Evolutionary conservation across 2,329 filamentous ascomycete genomes (phyloP), one percentile per base, ranked within the genome.

Genomic region (Fusarium armeniacum): DNA sequence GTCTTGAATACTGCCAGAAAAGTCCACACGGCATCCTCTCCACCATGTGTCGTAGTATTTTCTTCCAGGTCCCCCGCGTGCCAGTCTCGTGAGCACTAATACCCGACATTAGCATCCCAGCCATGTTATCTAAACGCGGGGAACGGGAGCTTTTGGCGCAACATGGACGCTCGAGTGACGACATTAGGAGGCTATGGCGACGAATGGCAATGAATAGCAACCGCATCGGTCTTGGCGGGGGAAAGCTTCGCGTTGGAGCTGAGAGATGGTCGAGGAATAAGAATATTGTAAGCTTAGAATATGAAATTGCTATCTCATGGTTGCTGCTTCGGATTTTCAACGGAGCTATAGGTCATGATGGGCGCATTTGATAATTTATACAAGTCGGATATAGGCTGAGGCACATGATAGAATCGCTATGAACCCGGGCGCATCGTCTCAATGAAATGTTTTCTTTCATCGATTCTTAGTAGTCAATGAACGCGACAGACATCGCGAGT

Each of bases 141-240:
- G 65, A 62, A 69, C 58, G 46, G 40, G 58, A 56, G 62, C 53
- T 47, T 55, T 52, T 54, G 49, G 33, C 35, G 43, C 49, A 61
- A 58, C 51, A 67, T 49, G 49, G 30, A 59, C 61, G 62, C 43
- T 66, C 40, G 41, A 41, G 70, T 73, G 70, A 72, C 68, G 64
- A 71, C 70, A 71, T 38, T 58, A 38, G 65, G 61, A 62, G 51
- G 45, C 13, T 40, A 54, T 43, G 44, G 38, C 45, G 35, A 53
- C 64, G 49, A 56, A 46, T 71, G 35, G 47, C 28, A 52, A 59
- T 50, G 58, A 35, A 53, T 35, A 41, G 24, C 36, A 11, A 47
- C 26, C 30, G 53, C 35, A 59, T 40, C 26, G 46, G 41, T 33
- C 47, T 70, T 67, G 62, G 46, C 62, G 32, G n/a, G 33, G 24